Conservation (phyloP, 1,139 yeast genomes). For the Magnusiomyces tetraspermus region DNA sequence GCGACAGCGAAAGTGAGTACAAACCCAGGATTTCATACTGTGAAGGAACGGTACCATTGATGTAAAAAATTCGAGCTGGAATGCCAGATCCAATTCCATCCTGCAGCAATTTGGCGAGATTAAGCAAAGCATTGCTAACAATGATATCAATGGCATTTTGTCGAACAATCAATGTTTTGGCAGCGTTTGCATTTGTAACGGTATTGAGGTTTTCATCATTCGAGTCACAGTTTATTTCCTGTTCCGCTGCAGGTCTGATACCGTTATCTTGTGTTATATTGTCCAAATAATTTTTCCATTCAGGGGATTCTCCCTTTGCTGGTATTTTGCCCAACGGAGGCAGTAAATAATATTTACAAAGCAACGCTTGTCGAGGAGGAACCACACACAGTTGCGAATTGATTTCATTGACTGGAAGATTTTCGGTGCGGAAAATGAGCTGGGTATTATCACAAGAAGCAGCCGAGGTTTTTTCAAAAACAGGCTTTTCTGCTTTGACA, state of each 20-base stretch:
- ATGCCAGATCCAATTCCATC: slow-evolving; percentile 30
- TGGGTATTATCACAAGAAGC: slow-evolving; percentile 2
- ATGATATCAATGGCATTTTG: slow-evolving; percentile 13
- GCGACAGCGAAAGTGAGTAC: slow-evolving; percentile 27
- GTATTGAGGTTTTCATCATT: background rate
- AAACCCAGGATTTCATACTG: slow-evolving; percentile 26
- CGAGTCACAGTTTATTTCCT: background rate
- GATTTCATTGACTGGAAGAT: background rate
- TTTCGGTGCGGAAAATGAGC: background rate
- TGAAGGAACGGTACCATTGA: slow-evolving; percentile 27
- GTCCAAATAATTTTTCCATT: slow-evolving; percentile 11
- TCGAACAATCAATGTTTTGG: background rate
- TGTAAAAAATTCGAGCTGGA: slow-evolving; percentile 22
- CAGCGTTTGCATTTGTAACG: background rate
- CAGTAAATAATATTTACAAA: slow-evolving; percentile 6
- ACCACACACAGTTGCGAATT: slow-evolving; percentile 7
- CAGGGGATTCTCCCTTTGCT: slow-evolving; percentile 6
- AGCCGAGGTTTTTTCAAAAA: background rate
- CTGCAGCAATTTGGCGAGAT: slow-evolving; percentile 31
- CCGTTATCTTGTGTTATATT: background rate
- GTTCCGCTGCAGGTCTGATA: background rate
- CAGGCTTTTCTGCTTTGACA: background rate
- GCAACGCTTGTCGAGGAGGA: slow-evolving; percentile 7
- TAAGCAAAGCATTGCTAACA: slow-evolving; percentile 27
- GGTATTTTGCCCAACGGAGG: slow-evolving; percentile 13